Conservation (phyloP, 164 flowering plant genomes). For the Euptelea pleiosperma region DNA sequence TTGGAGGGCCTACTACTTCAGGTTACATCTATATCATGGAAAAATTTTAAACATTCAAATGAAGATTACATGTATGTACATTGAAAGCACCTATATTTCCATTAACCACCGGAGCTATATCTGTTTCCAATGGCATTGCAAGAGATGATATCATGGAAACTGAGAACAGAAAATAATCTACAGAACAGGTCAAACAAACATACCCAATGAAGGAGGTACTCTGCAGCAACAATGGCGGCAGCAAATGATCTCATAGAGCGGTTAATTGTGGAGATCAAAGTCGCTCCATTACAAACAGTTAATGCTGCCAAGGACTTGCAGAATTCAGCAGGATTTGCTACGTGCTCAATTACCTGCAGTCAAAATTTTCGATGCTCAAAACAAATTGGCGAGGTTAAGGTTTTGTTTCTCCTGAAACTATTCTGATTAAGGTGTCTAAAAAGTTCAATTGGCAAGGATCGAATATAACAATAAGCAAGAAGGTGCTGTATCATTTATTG, state of each 20-base stretch:
- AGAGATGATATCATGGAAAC: not conserved
- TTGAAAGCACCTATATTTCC: no score
- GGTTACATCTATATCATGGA: no score
- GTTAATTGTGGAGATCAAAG: constrained; percentile 78
- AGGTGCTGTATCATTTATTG: not conserved
- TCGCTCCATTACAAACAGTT: constrained; percentile 67
- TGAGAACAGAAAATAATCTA: not conserved
- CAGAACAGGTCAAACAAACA: constrained; percentile 7
- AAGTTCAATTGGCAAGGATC: no score
- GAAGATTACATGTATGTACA: no score
- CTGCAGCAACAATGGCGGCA: constrained; percentile 73
- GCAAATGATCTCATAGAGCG: constrained; percentile 93
- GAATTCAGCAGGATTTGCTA: constrained; percentile 85
- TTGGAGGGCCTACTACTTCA: no score
- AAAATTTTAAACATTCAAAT: no score
- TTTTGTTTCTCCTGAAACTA: not conserved
- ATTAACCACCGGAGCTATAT: no score
- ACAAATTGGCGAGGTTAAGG: not conserved
- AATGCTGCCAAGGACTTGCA: constrained; percentile 86
- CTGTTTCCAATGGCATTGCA: no score
- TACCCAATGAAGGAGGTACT: constrained; percentile 90
- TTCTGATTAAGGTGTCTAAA: not conserved
- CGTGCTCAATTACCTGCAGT: constrained; percentile 91
- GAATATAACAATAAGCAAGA: not conserved
- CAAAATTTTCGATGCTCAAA: constrained; percentile 1